Percentiles rank a stretch among this genome's conserved stretches.
phyloP scores from a whole-genome alignment of 2,329 filamentous ascomycete species.

The Knoxdaviesia proteae region DNA sequence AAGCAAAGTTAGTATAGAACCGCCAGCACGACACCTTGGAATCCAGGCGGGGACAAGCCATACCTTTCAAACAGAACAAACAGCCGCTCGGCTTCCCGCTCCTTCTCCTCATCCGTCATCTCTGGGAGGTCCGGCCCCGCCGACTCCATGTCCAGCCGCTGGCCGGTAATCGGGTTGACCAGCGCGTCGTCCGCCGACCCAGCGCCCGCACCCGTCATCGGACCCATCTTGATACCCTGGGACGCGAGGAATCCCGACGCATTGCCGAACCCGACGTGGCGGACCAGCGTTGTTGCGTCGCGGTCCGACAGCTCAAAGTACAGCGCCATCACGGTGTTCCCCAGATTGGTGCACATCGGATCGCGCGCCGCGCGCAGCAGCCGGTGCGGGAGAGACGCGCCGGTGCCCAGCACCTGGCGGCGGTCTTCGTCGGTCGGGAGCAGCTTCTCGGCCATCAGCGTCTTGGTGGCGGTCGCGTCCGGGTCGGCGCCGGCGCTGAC shows the following conservation, averaged over 20 bases:
- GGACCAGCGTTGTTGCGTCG: constrained; percentile 59
- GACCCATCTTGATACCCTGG: constrained; percentile 15
- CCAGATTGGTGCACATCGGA: constrained; percentile 47
- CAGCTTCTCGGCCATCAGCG: constrained; percentile 42
- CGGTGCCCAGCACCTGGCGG: constrained; percentile 54
- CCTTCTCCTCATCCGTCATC: constrained; percentile 85
- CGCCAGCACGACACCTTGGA: not conserved
- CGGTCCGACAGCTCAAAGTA: constrained; percentile 75
- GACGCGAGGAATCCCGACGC: constrained; percentile 68
- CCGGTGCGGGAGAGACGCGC: constrained; percentile 51
- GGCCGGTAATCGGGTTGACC: constrained; percentile 75
- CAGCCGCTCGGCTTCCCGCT: constrained; percentile 70
- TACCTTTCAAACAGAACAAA: constrained; percentile 83
- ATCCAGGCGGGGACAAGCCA: constrained; percentile 4
- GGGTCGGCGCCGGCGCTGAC: constrained; percentile 1
- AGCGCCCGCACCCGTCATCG: too few species aligned
- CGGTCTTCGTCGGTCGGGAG: constrained; percentile 64
- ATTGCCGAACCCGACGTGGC: constrained; percentile 87
- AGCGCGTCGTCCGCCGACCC: constrained; percentile 4
- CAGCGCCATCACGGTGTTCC: constrained; percentile 54
- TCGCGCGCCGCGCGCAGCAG: constrained; percentile 62
- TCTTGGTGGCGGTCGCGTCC: constrained; percentile 13
- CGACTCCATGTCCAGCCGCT: constrained; percentile 50
- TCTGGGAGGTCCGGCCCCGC: constrained; percentile 33
- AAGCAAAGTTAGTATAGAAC: constrained; percentile 5